A percentile compares a stretch with the other conserved stretches of the same genome.
Conservation (phyloP, 108 stramenopile species). For the Heterococcus sp. region DNA sequence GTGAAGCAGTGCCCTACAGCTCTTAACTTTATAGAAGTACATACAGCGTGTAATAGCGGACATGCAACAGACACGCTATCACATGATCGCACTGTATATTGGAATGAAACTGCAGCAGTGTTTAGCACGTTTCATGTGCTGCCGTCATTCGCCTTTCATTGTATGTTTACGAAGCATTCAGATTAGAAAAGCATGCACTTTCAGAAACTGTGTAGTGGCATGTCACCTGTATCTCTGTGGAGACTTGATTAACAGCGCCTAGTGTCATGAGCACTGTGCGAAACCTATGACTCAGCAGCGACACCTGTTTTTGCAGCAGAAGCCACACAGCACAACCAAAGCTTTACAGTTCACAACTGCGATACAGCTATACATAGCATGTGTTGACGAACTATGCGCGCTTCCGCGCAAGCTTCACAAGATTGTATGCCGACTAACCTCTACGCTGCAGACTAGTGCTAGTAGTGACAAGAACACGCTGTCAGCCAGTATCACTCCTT, state of each 20-base stretch:
- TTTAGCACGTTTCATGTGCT: no score
- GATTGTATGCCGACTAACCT: constrained; percentile 24
- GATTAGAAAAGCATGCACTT: neutral
- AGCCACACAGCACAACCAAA: no score
- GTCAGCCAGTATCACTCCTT: constrained; percentile 89
- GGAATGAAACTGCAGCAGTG: no score
- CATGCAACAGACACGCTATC: neutral
- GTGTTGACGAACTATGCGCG: no score
- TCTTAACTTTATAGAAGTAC: no score
- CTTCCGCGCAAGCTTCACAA: no score
- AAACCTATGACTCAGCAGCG: constrained; percentile 85
- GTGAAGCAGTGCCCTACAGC: no score
- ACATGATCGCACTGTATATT: no score
- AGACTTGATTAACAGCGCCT: constrained; percentile 90
- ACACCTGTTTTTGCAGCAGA: constrained; percentile 79
- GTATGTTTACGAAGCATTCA: neutral
- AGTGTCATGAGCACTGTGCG: constrained; percentile 85
- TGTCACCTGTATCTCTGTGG: constrained; percentile 75
- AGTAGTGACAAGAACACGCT: constrained; percentile 26
- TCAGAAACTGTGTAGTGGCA: neutral
- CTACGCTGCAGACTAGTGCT: neutral
- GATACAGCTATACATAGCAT: no score
- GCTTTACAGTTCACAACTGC: no score
- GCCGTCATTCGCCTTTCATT: no score
- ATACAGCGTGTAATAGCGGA: no score